Evolutionary conservation across 2,329 filamentous ascomycete species (phyloP).

Genomic region (Clarireedia paspali): DNA sequence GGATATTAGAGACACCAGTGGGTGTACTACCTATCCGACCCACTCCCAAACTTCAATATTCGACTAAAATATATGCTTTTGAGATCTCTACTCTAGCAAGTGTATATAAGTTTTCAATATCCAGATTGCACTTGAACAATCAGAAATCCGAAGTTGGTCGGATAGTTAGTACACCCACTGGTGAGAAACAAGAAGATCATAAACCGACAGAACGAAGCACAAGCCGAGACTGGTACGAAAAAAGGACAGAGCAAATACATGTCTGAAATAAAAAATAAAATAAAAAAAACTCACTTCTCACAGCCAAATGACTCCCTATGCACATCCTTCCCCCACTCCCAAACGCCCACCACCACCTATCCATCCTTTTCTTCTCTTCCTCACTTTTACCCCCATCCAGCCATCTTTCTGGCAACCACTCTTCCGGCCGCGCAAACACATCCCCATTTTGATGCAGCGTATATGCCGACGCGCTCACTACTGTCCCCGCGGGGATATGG

Average conservation of each 20-base stretch:
- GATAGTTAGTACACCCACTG: too few species aligned
- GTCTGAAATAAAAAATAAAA: neutral
- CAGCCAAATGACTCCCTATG: slow-evolving; percentile 57
- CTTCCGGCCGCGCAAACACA: slow-evolving; percentile 39
- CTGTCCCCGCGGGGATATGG: slow-evolving; percentile 39
- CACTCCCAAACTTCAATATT: too few species aligned
- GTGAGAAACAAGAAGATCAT: too few species aligned
- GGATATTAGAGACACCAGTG: neutral
- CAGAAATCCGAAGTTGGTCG: too few species aligned
- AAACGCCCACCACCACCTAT: slow-evolving; percentile 56
- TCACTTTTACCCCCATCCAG: slow-evolving; percentile 33
- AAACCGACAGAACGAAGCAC: too few species aligned
- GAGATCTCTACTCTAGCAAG: too few species aligned
- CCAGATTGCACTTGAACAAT: too few species aligned
- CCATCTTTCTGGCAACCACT: slow-evolving; percentile 43
- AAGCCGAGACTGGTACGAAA: neutral
- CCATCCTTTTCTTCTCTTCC: slow-evolving; percentile 33
- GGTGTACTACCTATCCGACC: too few species aligned
- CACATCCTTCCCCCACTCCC: slow-evolving; percentile 59
- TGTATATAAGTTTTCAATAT: too few species aligned
- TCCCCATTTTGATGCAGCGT: slow-evolving; percentile 43
- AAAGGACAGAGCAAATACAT: neutral
- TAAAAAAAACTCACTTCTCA: slow-evolving; percentile 35
- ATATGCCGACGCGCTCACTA: slow-evolving; percentile 42
- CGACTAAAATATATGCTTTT: too few species aligned